These are phyloP conservation scores for Thelephora ganbajun DNA, from an alignment of 768 basidiomycete genomes.

Conservation along the genomic window DNA sequence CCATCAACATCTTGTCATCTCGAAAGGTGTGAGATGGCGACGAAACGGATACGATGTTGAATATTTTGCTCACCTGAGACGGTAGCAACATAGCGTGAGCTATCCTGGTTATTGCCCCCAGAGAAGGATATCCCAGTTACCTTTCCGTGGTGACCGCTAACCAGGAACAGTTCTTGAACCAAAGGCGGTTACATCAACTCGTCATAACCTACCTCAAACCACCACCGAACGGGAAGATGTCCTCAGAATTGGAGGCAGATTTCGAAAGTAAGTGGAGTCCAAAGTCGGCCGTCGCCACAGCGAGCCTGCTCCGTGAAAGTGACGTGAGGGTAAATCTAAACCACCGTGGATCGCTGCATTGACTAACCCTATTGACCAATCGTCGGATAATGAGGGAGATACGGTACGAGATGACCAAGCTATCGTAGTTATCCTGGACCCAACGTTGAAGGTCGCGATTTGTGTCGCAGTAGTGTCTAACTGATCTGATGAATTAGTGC, in stretches of 20 bases:
- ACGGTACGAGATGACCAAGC: slow-evolving; percentile 64
- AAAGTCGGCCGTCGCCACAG: slow-evolving; percentile 54
- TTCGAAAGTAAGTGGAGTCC: slow-evolving; percentile 60
- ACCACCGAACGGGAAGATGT: slow-evolving; percentile 60
- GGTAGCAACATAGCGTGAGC: slow-evolving; percentile 62
- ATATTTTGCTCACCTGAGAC: slow-evolving; percentile 43
- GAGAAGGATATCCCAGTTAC: slow-evolving; percentile 73
- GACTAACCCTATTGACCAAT: slow-evolving; percentile 60
- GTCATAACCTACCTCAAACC: slow-evolving; percentile 25
- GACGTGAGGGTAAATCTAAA: slow-evolving; percentile 2
- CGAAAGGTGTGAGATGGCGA: slow-evolving; percentile 2
- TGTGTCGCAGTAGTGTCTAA: slow-evolving; percentile 26
- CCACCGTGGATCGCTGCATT: not conserved
- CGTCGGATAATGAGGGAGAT: slow-evolving; percentile 49
- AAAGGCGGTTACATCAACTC: not conserved
- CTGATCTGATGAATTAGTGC: slow-evolving; percentile 19
- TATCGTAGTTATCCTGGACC: slow-evolving; percentile 54
- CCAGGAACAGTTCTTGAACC: not conserved
- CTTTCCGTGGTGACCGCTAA: slow-evolving; percentile 64
- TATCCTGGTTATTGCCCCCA: slow-evolving; percentile 57
- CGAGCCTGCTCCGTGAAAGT: slow-evolving; percentile 32
- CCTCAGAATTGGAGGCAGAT: slow-evolving; percentile 29
- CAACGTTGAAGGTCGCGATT: slow-evolving; percentile 64
- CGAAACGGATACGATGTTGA: slow-evolving; percentile 2
- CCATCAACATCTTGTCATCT: slow-evolving; percentile 79